Evolutionary conservation across 2,329 filamentous ascomycete species (phyloP).

Genomic region (Paecilomyces fulvus): DNA sequence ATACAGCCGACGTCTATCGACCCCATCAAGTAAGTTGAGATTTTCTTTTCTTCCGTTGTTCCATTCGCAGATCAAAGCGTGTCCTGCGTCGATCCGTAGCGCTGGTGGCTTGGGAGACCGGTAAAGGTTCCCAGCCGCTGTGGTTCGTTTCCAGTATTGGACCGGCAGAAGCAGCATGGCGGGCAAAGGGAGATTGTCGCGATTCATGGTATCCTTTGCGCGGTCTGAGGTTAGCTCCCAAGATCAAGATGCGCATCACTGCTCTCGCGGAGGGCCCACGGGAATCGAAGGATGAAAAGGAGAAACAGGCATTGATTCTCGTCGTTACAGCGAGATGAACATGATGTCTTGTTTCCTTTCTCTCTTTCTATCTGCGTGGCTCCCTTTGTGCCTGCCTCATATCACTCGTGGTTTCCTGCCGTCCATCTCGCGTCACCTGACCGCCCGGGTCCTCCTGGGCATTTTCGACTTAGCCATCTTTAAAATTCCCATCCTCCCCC

Average conservation of each 20-base stretch:
- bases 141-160: neutral
- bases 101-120: neutral
- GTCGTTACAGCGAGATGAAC: neutral
- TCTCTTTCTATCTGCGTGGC: neutral
- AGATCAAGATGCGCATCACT: neutral
- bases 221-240: neutral
- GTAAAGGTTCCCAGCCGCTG: neutral
- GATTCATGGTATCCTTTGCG: neutral
- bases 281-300: neutral
- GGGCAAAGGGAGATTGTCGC: neutral
- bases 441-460: neutral
- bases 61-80: neutral
- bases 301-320: neutral
- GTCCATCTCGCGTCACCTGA: slow-evolving; percentile 4
- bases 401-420: slow-evolving; percentile 4
- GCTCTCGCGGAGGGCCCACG: neutral
- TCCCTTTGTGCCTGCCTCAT: neutral
- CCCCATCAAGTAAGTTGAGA: slow-evolving; percentile 36
- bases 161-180: neutral
- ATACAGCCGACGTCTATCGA: slow-evolving; percentile 40
- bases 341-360: neutral
- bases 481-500: neutral
- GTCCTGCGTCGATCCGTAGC: neutral
- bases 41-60: slow-evolving; percentile 5
- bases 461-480: slow-evolving; percentile 3